Conservation (phyloP, 441 rosid species). For the Adansonia gregorii region DNA sequence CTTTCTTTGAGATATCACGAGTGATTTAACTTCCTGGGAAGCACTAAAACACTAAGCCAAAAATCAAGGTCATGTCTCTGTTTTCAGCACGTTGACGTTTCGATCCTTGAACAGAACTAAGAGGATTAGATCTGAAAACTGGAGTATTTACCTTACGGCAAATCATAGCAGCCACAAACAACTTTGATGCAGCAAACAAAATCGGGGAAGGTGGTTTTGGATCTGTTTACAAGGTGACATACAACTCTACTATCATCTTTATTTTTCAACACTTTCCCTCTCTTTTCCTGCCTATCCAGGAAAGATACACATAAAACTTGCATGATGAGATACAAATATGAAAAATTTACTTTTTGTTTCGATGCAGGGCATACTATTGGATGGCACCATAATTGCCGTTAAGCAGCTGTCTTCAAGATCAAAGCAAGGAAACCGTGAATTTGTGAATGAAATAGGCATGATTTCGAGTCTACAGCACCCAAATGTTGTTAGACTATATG, state of each 20-base stretch:
- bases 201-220: slow-evolving; percentile 92
- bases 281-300: background rate
- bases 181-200: slow-evolving; percentile 66
- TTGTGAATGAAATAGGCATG: slow-evolving; percentile 73
- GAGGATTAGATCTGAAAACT: slow-evolving; percentile 74
- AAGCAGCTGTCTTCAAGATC: slow-evolving; percentile 76
- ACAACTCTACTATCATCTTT: background rate
- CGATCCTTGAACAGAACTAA: slow-evolving; percentile 24
- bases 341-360: background rate
- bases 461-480: slow-evolving; percentile 57
- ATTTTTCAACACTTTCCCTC: background rate
- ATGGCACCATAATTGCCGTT: slow-evolving; percentile 65
- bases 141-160: slow-evolving; percentile 70
- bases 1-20: background rate
- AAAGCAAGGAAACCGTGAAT: slow-evolving; percentile 69
- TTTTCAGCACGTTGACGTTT: background rate
- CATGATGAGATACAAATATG: background rate
- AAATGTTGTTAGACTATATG: slow-evolving; percentile 55
- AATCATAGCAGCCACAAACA: slow-evolving; percentile 74
- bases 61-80: background rate
- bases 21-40: background rate
- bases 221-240: slow-evolving; percentile 62
- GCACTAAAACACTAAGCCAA: background rate
- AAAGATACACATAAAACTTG: background rate
- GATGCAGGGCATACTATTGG: slow-evolving; percentile 55